phyloP scores from a whole-genome alignment of 495 filamentous ascomycete genomes.

The Bacidia rubella region DNA sequence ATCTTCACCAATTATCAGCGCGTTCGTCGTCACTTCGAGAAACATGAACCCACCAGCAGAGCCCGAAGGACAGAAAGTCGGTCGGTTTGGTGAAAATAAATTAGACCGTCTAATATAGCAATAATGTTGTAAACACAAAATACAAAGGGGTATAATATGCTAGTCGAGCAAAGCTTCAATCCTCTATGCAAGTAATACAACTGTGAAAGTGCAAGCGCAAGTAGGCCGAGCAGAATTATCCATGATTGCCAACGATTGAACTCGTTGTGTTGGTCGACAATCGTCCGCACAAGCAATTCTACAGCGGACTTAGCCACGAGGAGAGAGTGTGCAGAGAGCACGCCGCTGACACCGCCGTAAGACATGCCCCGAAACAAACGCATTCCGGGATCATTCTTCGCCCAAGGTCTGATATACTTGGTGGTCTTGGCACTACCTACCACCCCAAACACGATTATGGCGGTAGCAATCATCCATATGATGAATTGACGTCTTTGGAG shows the following conservation, averaged over 20 bases:
- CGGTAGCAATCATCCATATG: conserved; percentile 78
- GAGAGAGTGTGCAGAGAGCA: conserved; percentile 84
- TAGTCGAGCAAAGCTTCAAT: conserved; percentile 86
- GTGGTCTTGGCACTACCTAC: conserved; percentile 43
- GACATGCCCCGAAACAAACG: conserved; percentile 78
- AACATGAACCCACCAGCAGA: conserved; percentile 17
- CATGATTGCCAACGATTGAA: conserved; percentile 97
- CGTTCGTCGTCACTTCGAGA: not conserved
- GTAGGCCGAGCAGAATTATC: conserved; percentile 74
- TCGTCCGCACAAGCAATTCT: conserved; percentile 86
- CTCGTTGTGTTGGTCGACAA: conserved; percentile 78
- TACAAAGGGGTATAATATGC: conserved; percentile 90
- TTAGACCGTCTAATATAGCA: conserved; percentile 89
- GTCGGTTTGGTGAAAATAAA: conserved; percentile 87
- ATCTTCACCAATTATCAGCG: conserved; percentile 32
- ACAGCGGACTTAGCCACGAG: conserved; percentile 94
- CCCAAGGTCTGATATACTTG: conserved; percentile 38
- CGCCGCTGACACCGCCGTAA: conserved; percentile 81
- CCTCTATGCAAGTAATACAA: conserved; percentile 91
- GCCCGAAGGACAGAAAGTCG: conserved; percentile 63
- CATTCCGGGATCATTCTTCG: conserved; percentile 45
- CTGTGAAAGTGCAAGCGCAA: conserved; percentile 74
- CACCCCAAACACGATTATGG: conserved; percentile 54
- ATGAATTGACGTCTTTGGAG: conserved; percentile 64
- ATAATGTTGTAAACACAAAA: conserved; percentile 99